Conservation (phyloP, 495 filamentous ascomycete genomes). For the Penicillium verhagenii region DNA sequence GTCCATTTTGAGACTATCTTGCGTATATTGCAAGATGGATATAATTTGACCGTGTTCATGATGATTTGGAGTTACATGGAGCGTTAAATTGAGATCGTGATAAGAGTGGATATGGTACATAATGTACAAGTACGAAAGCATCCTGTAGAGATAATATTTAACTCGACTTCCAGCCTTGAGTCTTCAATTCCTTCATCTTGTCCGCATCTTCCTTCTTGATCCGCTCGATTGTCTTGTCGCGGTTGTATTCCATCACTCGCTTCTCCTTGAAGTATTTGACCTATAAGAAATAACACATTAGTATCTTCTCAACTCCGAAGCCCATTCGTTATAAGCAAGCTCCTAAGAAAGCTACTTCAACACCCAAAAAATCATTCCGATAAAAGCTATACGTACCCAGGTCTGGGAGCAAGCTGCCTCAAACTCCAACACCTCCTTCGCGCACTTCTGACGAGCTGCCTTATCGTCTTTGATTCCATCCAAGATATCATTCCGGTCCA, state of each 20-base stretch:
- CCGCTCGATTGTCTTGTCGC: slow-evolving; percentile 72
- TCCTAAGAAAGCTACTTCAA: neutral
- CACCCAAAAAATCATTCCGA: neutral
- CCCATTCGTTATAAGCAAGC: no score
- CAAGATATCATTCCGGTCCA: slow-evolving; percentile 77
- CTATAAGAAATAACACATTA: slow-evolving; percentile 41
- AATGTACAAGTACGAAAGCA: slow-evolving; percentile 17
- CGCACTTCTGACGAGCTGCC: slow-evolving; percentile 64
- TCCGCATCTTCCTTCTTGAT: slow-evolving; percentile 75
- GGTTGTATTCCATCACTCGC: slow-evolving; percentile 86
- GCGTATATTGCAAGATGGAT: slow-evolving; percentile 10
- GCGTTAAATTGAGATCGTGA: slow-evolving; percentile 19
- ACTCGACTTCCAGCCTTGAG: slow-evolving; percentile 35
- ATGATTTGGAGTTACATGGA: neutral
- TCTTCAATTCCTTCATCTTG: slow-evolving; percentile 54
- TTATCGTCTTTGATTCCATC: slow-evolving; percentile 78
- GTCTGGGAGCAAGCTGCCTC: slow-evolving; percentile 73
- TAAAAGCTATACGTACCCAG: slow-evolving; percentile 62
- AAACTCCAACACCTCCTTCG: slow-evolving; percentile 61
- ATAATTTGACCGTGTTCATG: slow-evolving; percentile 14
- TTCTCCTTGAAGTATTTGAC: slow-evolving; percentile 97
- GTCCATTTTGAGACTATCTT: neutral
- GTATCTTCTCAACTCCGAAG: no score
- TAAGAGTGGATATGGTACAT: slow-evolving; percentile 32
- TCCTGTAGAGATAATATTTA: neutral